A percentile compares a stretch with the other conserved stretches of the same genome.
These are phyloP conservation scores for Aspergillus nanangensis DNA, from an alignment of 495 filamentous ascomycete genomes.

Conservation along the genomic window DNA sequence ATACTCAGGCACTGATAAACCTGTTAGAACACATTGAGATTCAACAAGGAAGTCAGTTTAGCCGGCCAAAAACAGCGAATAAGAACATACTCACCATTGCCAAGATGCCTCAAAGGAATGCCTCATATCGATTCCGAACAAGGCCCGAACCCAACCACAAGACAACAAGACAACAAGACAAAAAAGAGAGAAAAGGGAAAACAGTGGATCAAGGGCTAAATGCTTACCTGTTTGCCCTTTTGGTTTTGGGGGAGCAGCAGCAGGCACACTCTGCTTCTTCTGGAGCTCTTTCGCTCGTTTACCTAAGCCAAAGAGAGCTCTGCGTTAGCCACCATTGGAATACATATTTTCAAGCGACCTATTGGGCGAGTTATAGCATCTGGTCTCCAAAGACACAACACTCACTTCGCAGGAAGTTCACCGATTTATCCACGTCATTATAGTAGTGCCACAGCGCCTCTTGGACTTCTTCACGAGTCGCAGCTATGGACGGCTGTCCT, in stretches of 20 bases:
- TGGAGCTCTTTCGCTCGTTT: constrained; percentile 39
- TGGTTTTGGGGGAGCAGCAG: constrained; percentile 32
- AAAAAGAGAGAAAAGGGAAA: constrained; percentile 14
- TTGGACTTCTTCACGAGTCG: constrained; percentile 62
- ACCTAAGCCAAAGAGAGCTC: too few relatives aligned
- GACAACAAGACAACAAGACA: constrained; percentile 8
- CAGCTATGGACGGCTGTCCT: constrained; percentile 36
- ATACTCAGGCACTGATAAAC: constrained; percentile 34
- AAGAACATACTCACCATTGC: constrained; percentile 10
- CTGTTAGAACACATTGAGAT: constrained; percentile 42
- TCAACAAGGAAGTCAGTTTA: constrained; percentile 31
- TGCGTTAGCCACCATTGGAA: constrained; percentile 11
- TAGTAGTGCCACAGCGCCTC: constrained; percentile 95
- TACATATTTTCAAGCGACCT: constrained; percentile 29
- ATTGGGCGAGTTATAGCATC: too few relatives aligned
- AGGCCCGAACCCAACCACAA: constrained; percentile 34
- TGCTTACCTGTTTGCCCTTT: constrained; percentile 47
- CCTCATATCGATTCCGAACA: constrained; percentile 8
- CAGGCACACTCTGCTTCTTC: constrained; percentile 32
- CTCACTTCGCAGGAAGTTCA: constrained; percentile 69
- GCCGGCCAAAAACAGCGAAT: constrained; percentile 13
- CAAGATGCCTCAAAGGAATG: too few relatives aligned
- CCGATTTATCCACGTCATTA: constrained; percentile 82
- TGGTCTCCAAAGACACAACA: constrained; percentile 3
- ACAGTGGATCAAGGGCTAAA: not conserved